A percentile compares a stretch with the other conserved stretches of the same genome.
phyloP scores from a whole-genome alignment of 352 stramenopile species.

The Synura sp. region DNA sequence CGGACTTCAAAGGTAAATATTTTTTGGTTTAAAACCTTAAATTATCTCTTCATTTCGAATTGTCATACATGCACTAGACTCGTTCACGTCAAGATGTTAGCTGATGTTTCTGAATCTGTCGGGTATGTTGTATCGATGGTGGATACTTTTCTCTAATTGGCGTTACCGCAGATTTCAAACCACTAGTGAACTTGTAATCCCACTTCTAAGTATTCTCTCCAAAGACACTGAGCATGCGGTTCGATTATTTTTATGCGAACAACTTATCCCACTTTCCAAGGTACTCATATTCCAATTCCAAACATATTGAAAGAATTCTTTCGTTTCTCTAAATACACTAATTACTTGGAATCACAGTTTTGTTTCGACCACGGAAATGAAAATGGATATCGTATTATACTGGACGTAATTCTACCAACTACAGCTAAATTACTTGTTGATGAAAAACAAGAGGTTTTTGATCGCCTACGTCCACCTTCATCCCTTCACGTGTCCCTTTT shows the following conservation, averaged over 20 bases:
- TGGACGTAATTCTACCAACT: slow-evolving; percentile 19
- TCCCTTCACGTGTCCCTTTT: too few relatives aligned
- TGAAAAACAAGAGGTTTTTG: slow-evolving; percentile 40
- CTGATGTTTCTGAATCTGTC: slow-evolving; percentile 69
- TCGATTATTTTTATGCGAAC: not conserved
- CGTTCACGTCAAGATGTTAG: slow-evolving; percentile 93
- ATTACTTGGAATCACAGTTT: too few relatives aligned
- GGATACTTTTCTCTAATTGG: too few relatives aligned
- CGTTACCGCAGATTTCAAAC: not conserved
- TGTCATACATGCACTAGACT: slow-evolving; percentile 52
- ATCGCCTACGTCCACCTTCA: too few relatives aligned
- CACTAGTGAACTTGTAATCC: not conserved
- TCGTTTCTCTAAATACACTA: too few relatives aligned
- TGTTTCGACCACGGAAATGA: not conserved
- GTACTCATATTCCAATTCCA: too few relatives aligned
- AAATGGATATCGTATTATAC: slow-evolving; percentile 15
- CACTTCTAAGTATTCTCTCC: not conserved
- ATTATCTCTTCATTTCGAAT: too few relatives aligned
- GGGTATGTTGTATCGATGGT: slow-evolving; percentile 52
- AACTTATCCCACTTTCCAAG: too few relatives aligned
- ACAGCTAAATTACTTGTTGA: slow-evolving; percentile 30
- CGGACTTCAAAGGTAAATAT: slow-evolving; percentile 69
- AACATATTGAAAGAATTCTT: too few relatives aligned
- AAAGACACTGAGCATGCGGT: not conserved
- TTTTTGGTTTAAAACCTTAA: too few relatives aligned